phyloP scores from a whole-genome alignment of 108 stramenopile species.

The Cylindrotheca closterium region DNA sequence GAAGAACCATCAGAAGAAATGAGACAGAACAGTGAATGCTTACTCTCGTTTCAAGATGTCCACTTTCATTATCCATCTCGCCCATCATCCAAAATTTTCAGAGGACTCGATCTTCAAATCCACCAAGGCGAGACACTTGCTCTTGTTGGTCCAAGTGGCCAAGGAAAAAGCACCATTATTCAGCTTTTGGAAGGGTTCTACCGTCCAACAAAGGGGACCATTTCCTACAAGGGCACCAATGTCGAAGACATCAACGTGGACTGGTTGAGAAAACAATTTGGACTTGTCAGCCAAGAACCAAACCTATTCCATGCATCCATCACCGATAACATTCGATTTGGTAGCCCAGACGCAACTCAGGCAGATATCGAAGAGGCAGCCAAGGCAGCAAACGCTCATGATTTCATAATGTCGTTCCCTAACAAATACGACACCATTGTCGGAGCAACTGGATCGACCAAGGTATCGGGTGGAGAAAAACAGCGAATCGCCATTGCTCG shows the following conservation, averaged over 20 bases:
- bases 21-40: no score
- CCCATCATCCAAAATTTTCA: constrained; percentile 47
- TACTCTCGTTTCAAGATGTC: constrained; percentile 43
- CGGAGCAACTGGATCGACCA: constrained; percentile 14
- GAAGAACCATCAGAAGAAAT: constrained; percentile 10
- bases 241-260: constrained; percentile 55
- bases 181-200: constrained; percentile 57
- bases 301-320: constrained; percentile 69
- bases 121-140: constrained; percentile 63
- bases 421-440: constrained; percentile 50
- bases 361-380: constrained; percentile 61
- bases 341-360: constrained; percentile 37
- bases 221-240: constrained; percentile 69
- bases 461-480: constrained; percentile 49
- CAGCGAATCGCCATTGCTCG: constrained; percentile 88
- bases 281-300: constrained; percentile 56
- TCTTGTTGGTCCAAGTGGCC: constrained; percentile 58
- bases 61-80: constrained; percentile 81
- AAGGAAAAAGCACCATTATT: constrained; percentile 31
- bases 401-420: constrained; percentile 54
- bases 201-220: constrained; percentile 46
- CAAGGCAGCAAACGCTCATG: constrained; percentile 70
- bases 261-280: constrained; percentile 53
- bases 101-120: constrained; percentile 46
- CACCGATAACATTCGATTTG: constrained; percentile 77